phyloP scores from a whole-genome alignment of 2,329 filamentous ascomycete genomes.

The Fusarium aywerte region DNA sequence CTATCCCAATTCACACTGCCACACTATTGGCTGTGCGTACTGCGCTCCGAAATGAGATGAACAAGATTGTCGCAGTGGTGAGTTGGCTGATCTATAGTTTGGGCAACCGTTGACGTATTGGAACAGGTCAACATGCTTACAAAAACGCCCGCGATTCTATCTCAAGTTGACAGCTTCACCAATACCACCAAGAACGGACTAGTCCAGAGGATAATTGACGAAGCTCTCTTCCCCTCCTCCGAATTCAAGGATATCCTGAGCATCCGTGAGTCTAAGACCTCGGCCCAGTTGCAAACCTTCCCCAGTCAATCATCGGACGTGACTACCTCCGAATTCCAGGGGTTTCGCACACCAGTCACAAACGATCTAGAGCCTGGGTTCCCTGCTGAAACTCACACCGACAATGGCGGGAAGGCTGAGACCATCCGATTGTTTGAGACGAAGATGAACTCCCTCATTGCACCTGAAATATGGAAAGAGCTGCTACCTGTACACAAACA shows the following conservation, averaged over 20 bases:
- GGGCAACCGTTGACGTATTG: rapidly evolving
- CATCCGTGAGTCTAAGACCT: rapidly evolving
- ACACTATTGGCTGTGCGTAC: neutral
- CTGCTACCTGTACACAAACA: neutral
- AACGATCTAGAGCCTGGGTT: neutral
- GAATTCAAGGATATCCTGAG: neutral
- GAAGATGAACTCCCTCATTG: neutral
- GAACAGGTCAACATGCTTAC: neutral
- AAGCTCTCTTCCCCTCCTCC: neutral
- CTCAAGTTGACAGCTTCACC: neutral
- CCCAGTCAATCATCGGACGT: neutral
- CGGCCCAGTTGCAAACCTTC: too few species aligned
- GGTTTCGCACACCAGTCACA: neutral
- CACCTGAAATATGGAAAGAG: neutral
- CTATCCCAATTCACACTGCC: neutral
- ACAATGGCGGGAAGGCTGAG: rapidly evolving
- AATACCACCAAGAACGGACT: neutral
- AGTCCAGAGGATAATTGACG: neutral
- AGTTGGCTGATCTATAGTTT: rapidly evolving
- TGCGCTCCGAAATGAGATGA: neutral
- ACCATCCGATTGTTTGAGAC: neutral
- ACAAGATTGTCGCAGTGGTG: neutral
- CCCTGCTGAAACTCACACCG: neutral
- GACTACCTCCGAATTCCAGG: neutral
- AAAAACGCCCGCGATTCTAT: neutral